phyloP scores from a whole-genome alignment of 495 filamentous ascomycete genomes.

The Podospora australis region DNA sequence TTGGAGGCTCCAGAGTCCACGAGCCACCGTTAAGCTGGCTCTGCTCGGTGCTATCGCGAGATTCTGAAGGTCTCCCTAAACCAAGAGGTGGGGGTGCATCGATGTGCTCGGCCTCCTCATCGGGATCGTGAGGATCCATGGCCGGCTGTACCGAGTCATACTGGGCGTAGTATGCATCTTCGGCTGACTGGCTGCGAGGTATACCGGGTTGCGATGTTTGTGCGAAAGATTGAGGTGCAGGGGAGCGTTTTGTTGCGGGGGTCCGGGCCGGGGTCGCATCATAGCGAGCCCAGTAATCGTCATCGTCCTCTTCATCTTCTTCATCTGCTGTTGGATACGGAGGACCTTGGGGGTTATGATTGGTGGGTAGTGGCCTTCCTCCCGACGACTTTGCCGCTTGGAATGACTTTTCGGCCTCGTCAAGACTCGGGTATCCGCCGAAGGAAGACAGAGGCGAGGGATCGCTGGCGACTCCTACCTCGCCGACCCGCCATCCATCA shows the following conservation, averaged over 20 bases:
- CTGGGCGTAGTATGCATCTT: slow-evolving; percentile 77
- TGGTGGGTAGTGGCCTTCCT: slow-evolving; percentile 1
- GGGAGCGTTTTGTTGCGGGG: slow-evolving; percentile 58
- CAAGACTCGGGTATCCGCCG: slow-evolving; percentile 32
- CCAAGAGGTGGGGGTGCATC: slow-evolving; percentile 33
- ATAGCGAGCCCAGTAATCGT: slow-evolving; percentile 92
- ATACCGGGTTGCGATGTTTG: slow-evolving; percentile 1
- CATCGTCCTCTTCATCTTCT: slow-evolving; percentile 68
- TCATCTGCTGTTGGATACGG: too few relatives aligned
- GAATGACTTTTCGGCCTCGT: slow-evolving; percentile 40
- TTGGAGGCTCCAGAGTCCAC: slow-evolving; percentile 35
- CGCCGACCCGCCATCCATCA: slow-evolving; percentile 77
- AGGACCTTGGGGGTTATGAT: too few relatives aligned
- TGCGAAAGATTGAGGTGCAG: slow-evolving; percentile 39
- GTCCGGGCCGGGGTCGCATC: slow-evolving; percentile 77
- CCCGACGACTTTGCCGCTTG: slow-evolving; percentile 21
- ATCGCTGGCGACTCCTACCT: slow-evolving; percentile 57
- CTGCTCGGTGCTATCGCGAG: slow-evolving; percentile 12
- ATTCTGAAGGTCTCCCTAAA: slow-evolving; percentile 18
- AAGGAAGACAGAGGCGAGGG: slow-evolving; percentile 35
- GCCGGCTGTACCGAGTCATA: slow-evolving; percentile 86
- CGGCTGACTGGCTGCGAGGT: slow-evolving; percentile 39
- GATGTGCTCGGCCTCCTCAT: slow-evolving; percentile 44
- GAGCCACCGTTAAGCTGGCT: slow-evolving; percentile 18
- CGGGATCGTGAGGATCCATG: slow-evolving; percentile 81